Conservation (phyloP, 495 filamentous ascomycete species). For the Pseudomonodictys pantanalensis region DNA sequence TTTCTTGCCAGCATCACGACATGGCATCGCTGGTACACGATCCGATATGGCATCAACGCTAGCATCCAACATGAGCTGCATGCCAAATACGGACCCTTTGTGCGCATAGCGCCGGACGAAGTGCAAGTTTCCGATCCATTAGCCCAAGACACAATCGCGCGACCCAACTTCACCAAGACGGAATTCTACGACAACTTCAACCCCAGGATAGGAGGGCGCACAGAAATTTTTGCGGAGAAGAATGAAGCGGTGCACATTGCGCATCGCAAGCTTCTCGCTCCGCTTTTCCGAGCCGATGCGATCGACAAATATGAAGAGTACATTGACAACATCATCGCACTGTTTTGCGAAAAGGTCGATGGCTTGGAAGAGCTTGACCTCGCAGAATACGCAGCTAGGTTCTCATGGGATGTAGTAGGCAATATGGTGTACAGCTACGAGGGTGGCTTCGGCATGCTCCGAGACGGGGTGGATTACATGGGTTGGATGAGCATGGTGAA, state of each 20-base stretch:
- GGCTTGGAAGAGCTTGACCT: background rate
- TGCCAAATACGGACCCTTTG: background rate
- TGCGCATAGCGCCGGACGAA: background rate
- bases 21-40: background rate
- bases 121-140: background rate
- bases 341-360: background rate
- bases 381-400: background rate
- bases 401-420: background rate
- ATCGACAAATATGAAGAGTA: background rate
- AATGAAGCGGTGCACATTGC: background rate
- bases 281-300: background rate
- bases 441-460: background rate
- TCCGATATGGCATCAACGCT: background rate
- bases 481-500: constrained; percentile 1
- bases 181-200: constrained; percentile 2
- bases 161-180: background rate
- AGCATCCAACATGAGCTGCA: background rate
- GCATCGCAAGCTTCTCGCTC: background rate
- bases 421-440: background rate
- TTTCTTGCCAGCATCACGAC: background rate
- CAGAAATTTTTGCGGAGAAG: background rate
- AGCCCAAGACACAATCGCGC: background rate
- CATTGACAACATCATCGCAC: background rate
- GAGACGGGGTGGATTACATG: background rate
- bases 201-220: background rate